phyloP scores from a whole-genome alignment of 2,329 filamentous ascomycete species.

The Microascus cirrosus region DNA sequence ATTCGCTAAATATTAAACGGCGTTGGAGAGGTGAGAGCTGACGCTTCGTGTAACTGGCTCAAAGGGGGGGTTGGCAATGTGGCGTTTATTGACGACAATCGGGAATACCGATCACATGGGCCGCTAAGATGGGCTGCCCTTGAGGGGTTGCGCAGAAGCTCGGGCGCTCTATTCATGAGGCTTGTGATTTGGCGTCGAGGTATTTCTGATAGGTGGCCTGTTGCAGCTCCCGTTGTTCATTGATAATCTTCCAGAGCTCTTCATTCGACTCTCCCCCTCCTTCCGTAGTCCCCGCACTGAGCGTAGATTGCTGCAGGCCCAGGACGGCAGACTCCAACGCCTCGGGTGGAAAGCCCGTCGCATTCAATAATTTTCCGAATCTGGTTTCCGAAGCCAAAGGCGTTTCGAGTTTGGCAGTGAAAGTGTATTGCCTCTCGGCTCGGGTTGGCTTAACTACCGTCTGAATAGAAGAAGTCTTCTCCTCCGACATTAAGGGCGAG shows the following conservation, averaged over 20 bases:
- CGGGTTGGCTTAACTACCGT: conserved; percentile 73
- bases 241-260: conserved; percentile 26
- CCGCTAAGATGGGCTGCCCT: neutral
- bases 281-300: neutral
- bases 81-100: neutral
- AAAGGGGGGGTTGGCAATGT: neutral
- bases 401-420: conserved; percentile 51
- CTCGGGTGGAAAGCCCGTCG: conserved; percentile 33
- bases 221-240: conserved; percentile 22
- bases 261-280: conserved; percentile 16
- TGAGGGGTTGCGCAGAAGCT: neutral
- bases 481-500: conserved; percentile 44
- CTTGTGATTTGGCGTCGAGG: conserved; percentile 13
- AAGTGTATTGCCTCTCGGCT: conserved; percentile 51
- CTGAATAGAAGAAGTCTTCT: conserved; percentile 34
- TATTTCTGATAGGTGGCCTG: conserved; percentile 18
- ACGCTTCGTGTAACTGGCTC: conserved; percentile 1
- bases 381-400: conserved; percentile 26
- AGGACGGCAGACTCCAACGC: conserved; percentile 38
- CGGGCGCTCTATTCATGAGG: neutral
- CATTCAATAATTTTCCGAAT: conserved; percentile 31
- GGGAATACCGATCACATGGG: conserved; percentile 1
- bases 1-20: neutral
- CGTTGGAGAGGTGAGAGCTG: neutral
- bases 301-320: conserved; percentile 6